Base-by-base conservation (phyloP, 2,329 filamentous ascomycete genomes). In the Colletotrichum simmondsii region DNA sequence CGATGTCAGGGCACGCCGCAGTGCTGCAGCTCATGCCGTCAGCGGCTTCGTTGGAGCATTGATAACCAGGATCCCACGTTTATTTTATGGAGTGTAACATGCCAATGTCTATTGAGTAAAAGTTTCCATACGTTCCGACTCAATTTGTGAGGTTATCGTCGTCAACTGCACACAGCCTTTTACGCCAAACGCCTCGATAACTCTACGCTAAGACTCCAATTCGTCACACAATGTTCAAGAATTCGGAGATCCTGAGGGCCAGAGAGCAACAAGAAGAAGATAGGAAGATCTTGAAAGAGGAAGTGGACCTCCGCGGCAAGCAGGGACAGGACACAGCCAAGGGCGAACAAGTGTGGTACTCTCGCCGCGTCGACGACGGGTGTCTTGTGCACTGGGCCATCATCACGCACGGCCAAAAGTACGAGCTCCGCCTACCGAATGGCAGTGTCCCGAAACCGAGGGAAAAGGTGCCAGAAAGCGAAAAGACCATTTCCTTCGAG, bases 331-430 rank as follows among this genome's bases (percentile, higher is more conserved):
- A 65, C 24, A 46, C 49, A 12, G 6, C 16, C 10, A 30, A 53
- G 22, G 62, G 62, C 62, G 62, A 65, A 11, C 62, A 56, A 28
- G 62, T 65, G 3, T 65, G 62, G 62, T 57, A 42, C 12, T 65
- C 62, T 24, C 62, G 62, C 3, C 62, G 35, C 11, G 52, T 65
- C 24, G 62, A 65, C 2, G 32, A 65, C 19, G 52, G 62, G n/a
- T 57, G 52, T 26, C 62, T 54, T 10, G 4, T 56, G 5, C 62
- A 57, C 24, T 65, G 52, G 62, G 52, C 32, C 16, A 46, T 65
- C 30, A 56, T 65, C 19, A 57, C 62, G 19, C 49, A 56, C 32
- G 62, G 52, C 49, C 54, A 11, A 7, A 65, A 57, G 4, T 57
- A 65, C 52, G 52, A 42, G 14, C 62, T 65, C 3, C 24, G 52